Conservation (phyloP, 2,329 filamentous ascomycete genomes). For the Apiospora hydei region DNA sequence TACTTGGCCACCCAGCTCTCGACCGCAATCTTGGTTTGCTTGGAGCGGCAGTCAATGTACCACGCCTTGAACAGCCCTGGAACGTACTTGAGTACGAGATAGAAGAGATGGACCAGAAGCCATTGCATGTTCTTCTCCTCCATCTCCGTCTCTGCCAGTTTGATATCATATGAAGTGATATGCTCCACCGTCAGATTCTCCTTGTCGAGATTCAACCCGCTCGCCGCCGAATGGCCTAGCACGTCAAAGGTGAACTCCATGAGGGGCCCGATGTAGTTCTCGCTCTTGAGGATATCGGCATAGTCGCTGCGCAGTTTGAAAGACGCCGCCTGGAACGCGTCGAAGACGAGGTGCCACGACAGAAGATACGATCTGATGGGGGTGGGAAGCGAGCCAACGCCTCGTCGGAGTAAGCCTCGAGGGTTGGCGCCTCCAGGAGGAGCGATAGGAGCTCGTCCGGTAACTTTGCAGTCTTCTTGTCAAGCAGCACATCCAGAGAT, state of each 20-base stretch:
- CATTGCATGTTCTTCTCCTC: conserved; percentile 80
- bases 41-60: conserved; percentile 82
- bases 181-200: conserved; percentile 65
- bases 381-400: conserved; percentile 71
- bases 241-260: conserved; percentile 85
- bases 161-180: conserved; percentile 62
- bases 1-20: conserved; percentile 86
- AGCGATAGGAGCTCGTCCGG: conserved; percentile 87
- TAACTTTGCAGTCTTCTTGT: conserved; percentile 74
- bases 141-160: conserved; percentile 61
- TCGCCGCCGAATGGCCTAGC: conserved; percentile 78
- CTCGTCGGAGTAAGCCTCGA: conserved; percentile 71
- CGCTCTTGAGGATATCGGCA: conserved; percentile 77
- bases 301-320: conserved; percentile 86
- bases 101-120: conserved; percentile 87
- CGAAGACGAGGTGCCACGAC: conserved; percentile 89
- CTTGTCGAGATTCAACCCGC: conserved; percentile 76
- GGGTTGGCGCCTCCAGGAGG: conserved; percentile 77
- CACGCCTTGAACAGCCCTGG: conserved; percentile 83
- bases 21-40: conserved; percentile 80
- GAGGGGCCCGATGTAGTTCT: conserved; percentile 71
- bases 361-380: conserved; percentile 81
- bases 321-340: conserved; percentile 80
- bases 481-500: conserved; percentile 77
- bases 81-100: conserved; percentile 77